These are phyloP conservation scores for Protoeuglena noctilucae DNA, from an alignment of 139 green algal species.

Conservation along the genomic window DNA sequence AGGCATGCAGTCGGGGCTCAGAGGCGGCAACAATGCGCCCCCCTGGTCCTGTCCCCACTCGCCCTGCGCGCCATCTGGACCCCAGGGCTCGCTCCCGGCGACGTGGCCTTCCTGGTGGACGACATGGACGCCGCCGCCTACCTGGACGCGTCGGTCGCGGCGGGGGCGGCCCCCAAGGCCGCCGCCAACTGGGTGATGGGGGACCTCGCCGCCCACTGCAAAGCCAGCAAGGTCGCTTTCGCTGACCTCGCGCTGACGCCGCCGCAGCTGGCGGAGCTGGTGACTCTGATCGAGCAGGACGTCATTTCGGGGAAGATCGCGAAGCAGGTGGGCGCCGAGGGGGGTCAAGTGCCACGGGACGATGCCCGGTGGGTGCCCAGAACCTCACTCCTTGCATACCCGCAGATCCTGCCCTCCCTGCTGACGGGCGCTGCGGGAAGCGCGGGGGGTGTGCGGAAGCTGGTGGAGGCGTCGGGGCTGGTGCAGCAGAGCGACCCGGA, in stretches of 20 bases:
- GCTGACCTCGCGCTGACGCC: conserved; percentile 30
- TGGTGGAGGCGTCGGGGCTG: background rate
- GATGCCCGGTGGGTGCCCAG: too few species aligned
- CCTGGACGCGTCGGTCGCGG: conserved; percentile 51
- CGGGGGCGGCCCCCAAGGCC: conserved; percentile 51
- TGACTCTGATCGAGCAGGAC: conserved; percentile 71
- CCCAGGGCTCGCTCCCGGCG: too few species aligned
- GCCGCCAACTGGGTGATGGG: conserved; percentile 90
- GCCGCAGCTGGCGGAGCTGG: conserved; percentile 63
- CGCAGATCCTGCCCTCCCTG: too few species aligned
- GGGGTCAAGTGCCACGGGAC: too few species aligned
- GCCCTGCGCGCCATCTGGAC: background rate
- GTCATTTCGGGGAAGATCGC: conserved; percentile 93
- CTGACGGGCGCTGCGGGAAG: conserved; percentile 7
- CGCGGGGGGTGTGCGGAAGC: background rate
- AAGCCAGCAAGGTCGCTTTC: conserved; percentile 35
- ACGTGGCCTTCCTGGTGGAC: conserved; percentile 67
- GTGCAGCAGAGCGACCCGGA: background rate
- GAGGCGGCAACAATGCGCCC: too few species aligned
- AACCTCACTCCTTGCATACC: too few species aligned
- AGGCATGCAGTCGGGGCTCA: too few species aligned
- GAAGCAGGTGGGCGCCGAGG: conserved; percentile 81
- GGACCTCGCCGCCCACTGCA: conserved; percentile 72
- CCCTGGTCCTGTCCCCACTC: too few species aligned
- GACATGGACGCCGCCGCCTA: conserved; percentile 47